Evolutionary conservation across 2,329 filamentous ascomycete genomes (phyloP).

Genomic region (Phialocephala sp.): DNA sequence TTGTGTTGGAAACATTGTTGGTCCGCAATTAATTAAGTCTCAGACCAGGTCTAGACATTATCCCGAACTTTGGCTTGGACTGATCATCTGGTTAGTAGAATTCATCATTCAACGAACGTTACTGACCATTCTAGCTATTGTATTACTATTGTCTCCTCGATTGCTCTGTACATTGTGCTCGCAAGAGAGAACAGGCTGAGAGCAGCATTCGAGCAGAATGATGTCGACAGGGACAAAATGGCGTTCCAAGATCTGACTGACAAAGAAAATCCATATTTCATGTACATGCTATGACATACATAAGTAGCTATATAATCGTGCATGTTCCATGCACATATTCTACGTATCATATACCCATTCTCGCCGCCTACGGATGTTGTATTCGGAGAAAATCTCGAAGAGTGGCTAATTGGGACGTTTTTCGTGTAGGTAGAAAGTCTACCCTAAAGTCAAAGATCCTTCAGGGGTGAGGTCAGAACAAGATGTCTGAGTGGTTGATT

Average conservation of each 20-base stretch:
- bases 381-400: no score
- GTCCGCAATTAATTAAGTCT: constrained; percentile 73
- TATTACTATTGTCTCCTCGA: constrained; percentile 66
- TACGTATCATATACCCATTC: no score
- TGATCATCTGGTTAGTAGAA: constrained; percentile 57
- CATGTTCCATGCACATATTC: no score
- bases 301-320: neutral
- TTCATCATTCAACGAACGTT: no score
- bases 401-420: no score
- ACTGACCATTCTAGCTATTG: constrained; percentile 53
- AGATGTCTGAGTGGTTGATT: no score
- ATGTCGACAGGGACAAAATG: constrained; percentile 65
- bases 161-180: constrained; percentile 63
- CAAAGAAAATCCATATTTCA: constrained; percentile 70
- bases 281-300: constrained; percentile 49
- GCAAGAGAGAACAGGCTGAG: constrained; percentile 62
- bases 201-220: constrained; percentile 55
- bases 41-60: constrained; percentile 70
- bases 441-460: no score
- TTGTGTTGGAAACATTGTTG: constrained; percentile 78
- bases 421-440: no score
- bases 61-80: constrained; percentile 71
- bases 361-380: no score
- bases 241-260: constrained; percentile 74
- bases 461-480: no score